Evolutionary conservation across 805 yeast species (phyloP).

Genomic region (Myxozyma nipponensis): DNA sequence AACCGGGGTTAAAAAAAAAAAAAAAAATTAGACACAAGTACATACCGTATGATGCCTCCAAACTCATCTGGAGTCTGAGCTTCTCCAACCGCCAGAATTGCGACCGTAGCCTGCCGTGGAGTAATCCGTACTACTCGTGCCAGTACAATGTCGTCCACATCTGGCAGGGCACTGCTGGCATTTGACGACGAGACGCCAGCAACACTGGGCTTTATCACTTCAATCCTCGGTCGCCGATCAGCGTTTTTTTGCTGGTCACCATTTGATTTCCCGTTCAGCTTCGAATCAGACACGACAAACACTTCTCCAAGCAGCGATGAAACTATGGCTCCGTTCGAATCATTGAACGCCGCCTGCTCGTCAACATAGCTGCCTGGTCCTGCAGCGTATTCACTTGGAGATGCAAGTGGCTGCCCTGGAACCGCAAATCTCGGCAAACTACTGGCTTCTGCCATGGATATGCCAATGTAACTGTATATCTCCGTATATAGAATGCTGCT

Average conservation of each 20-base stretch:
- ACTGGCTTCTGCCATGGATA: not conserved
- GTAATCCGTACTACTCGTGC: constrained; percentile 68
- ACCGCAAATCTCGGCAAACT: constrained; percentile 16
- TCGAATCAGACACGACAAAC: constrained; percentile 13
- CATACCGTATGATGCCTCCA: constrained; percentile 30
- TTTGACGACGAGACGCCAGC: constrained; percentile 25
- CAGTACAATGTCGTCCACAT: constrained; percentile 78
- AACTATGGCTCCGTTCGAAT: constrained; percentile 11
- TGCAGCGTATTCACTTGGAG: constrained; percentile 21
- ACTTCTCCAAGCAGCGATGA: constrained; percentile 19
- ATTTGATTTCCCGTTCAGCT: too few species aligned
- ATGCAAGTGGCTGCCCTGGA: constrained; percentile 25
- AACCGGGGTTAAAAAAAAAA: not conserved
- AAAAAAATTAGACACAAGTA: not conserved
- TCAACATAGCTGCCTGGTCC: constrained; percentile 25
- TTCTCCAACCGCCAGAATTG: constrained; percentile 66
- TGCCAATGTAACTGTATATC: too few species aligned
- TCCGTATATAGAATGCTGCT: too few species aligned
- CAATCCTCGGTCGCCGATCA: constrained; percentile 31
- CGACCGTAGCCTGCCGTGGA: constrained; percentile 69
- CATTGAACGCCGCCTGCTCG: constrained; percentile 2
- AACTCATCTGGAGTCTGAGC: constrained; percentile 26
- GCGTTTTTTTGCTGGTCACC: constrained; percentile 14
- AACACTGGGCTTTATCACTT: constrained; percentile 33
- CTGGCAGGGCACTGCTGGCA: constrained; percentile 49